Base-by-base conservation (phyloP, 2,329 filamentous ascomycete genomes). In the Chaetomium sp. region DNA sequence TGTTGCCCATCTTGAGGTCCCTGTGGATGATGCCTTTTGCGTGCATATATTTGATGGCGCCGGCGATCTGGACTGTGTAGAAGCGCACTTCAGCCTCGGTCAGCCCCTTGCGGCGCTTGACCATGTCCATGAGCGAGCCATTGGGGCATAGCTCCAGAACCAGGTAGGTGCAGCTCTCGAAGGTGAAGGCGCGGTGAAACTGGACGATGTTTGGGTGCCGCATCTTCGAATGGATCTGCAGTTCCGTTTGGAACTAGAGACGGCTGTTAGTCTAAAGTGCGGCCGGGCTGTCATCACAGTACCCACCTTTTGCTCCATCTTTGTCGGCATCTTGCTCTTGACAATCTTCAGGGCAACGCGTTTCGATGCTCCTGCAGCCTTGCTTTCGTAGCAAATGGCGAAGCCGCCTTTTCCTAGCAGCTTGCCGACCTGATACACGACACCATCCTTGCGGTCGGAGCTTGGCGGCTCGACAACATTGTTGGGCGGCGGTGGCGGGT, bases 151-250 rank as follows among this genome's bases (percentile, higher is more conserved):
- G 82, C 76, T 99, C 94, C 31, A 99, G 84, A 55, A 98, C 91
- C 57, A 99, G 90, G 73, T 96, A 99, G 64, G 95, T 98, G 76
- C 89, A 93, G 69, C 87, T 88, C 70, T 92, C 85, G 76, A 93
- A 96, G 13, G 93, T 90, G 75, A 99, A 99, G 38, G 95, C 95
- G 71, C 94, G 88, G 73, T 96, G 87, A 77, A 99, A 99, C 72
- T 94, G 90, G 68, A 99, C 95, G 70, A 99, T 94, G 76, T 97
- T 97, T 60, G 91, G 90, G 74, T 99, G 95, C 64, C 89, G 88
- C 87, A 99, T 94, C 76, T 98, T 99, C 51, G 95, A 97, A 79
- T 99, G 95, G 66, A 99, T 97, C 78, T 98, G 94, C 7, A 99
- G 86, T 77, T 99, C 95, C 25, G 86, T 87, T 87, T 89, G 87